Evolutionary conservation across 2,329 filamentous ascomycete species (phyloP), one percentile per base, ranked within the genome.

Genomic region (Sarocladium oryzae): DNA sequence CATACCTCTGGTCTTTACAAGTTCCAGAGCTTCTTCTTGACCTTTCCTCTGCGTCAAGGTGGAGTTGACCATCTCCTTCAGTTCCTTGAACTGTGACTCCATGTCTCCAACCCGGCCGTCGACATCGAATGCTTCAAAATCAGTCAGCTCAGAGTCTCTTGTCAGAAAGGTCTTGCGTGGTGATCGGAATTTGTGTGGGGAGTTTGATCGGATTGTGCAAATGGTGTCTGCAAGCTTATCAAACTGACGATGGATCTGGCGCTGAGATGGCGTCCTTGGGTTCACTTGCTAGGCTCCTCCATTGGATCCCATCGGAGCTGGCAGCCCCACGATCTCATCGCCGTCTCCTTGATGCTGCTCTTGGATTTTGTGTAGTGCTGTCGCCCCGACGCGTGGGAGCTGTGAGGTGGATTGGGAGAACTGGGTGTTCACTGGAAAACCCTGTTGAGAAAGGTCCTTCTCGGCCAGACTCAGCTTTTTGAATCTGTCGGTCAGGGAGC

Each of bases 1-100:
- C 81, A 57, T 74, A 93, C 89, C 82, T 77, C 84, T 81, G 49
- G 76, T 78, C 63, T 92, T 95, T 57, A 88, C 86, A 9, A 88
- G 60, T 15, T 85, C 81, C 41, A 95, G 76, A 1, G 84, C 80
- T 55, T 93, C 86, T 59, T 92, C 89, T 54, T 89, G 74, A 4
- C 76, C 78, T 52, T 79, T 84, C 58, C 81, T 84, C 51, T 89
- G 84, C 36, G 77, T 78, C 10, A 85, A 77, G 20, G 86, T 84
- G 28, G 78, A 77, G 53, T 82, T 82, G 63, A 96, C 82, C 56
- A 86, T 84, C 53, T 85, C 77, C 61, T 86, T 85, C 55, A 97
- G 75, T 53, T 78, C 74, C 45, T 79, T 77, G 63, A 89, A 89
- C 60, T 92, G 77, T 16, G 76, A 74, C 60, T 95, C 88, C 69